Evolutionary conservation across 768 basidiomycete species (phyloP), one percentile per base, ranked within the genome.

Genomic region (Tricholoma bakamatsutake): DNA sequence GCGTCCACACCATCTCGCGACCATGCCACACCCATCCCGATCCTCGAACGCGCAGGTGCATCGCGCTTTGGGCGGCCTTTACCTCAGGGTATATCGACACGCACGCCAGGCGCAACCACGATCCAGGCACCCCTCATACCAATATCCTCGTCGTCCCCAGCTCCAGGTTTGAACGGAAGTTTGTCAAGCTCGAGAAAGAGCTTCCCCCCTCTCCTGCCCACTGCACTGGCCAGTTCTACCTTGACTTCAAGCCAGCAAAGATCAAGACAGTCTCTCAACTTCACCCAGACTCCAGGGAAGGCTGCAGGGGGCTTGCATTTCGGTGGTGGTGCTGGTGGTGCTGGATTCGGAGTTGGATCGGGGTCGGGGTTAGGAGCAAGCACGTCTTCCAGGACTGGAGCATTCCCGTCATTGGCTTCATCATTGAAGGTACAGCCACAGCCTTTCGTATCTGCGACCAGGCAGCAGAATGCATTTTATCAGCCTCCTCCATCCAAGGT

Each of bases 391-490:
- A 11, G 28, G 4, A n/a, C 15, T 28, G 46, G 46, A 15, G 15
- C 46, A 12, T 47, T 47, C 27, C 45, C 45, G 5, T 24, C 45
- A 1, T 13, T 28, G 21, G 13, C 45, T 13, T 46, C 27, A 15
- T 46, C 45, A 5, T 30, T 30, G 3, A 27, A 39, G 3, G 13
- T 34, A 34, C 37, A 18, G 8, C 42, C 43, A 21, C 46, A 31
- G 17, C 9, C 46, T 6, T 47, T 47, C 9, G 28, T 47, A 5
- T 47, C 46, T 1, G 84, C 86, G 1, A 78, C 77, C 50, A 73
- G 72, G 31, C 75, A 77, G 8, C 76, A 73, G 21, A 89, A 88
- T 59, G 87, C 87, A 4, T 89, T 89, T 64, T 88, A 82, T 63
- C 74, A 78, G 35, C 77, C 81, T 10, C 53, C 66, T 1, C 65